Base-by-base conservation (phyloP, 2,329 filamentous ascomycete species). In the Aspergillus sclerotialis region DNA sequence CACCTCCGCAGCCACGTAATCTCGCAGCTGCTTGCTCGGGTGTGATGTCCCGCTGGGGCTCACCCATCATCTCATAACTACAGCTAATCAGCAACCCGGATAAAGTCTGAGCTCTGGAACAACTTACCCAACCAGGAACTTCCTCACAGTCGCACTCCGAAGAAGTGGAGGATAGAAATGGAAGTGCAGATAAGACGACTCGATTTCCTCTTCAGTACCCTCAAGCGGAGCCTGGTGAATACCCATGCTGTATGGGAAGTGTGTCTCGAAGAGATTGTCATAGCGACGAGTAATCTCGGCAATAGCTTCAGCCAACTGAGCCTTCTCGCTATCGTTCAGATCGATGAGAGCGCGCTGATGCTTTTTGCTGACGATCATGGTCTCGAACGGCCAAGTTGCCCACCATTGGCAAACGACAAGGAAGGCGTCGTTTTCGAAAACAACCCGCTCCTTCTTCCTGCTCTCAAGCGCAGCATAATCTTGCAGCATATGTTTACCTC, bases 21-120 rank as follows among this genome's bases (percentile, higher is more conserved):
- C 79, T 78, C 16, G 78, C 79, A 10, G 92, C 84, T 2, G 92
- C 92, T 65, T 96, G 92, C 64, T 98, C 92, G 0, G 92, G 90
- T 0, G 92, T 98, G 52, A 98, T 96, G 58, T 98, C 92, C 39
- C 92, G 77, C 64, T 98, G 92, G n/a, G 92, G 90, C 66, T 98
- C 92, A 2, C 85, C 92, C 77, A 98, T 78, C 65, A 98, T 74
- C 65, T 98, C 92, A 58, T 94, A 96, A 0, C 67, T 69, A 43
- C 19, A 25, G n/a, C 23, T n/a, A 7, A 30, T 48, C 38, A 47
- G 33, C 39, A 49, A 26, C 24, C 28, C 10, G 4, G 12, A 7
- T 18, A 13, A 11, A 27, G 30, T 18, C 25, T 18, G 36, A n/a
- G 37, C 38, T 15, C 18, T 23, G 7, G 28, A 26, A 29, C 31